A percentile compares a stretch with the other conserved stretches of the same genome.
Conservation (phyloP, 129 eudicot genomes). For the Centrapalus pauciflorus region DNA sequence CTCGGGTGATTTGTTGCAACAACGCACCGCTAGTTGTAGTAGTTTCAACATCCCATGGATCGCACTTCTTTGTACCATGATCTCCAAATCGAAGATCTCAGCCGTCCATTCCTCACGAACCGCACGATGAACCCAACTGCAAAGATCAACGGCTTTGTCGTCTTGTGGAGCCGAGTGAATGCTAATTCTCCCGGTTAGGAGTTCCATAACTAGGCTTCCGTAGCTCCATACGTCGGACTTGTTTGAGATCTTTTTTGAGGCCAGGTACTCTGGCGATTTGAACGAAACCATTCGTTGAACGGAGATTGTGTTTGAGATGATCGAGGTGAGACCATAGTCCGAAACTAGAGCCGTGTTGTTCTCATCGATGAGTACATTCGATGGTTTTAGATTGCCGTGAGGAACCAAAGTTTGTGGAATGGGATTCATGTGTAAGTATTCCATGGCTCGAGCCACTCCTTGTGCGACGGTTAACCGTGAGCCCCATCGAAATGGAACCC, state of each 20-base stretch:
- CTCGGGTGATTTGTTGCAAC: slow-evolving; percentile 62
- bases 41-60: slow-evolving; percentile 56
- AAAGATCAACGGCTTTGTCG: slow-evolving; percentile 53
- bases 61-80: slow-evolving; percentile 50
- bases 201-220: slow-evolving; percentile 62
- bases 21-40: slow-evolving; percentile 51
- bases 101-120: slow-evolving; percentile 93
- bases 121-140: slow-evolving; percentile 76
- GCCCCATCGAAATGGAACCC: slow-evolving; percentile 65
- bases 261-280: slow-evolving; percentile 54
- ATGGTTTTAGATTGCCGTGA: slow-evolving; percentile 64
- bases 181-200: slow-evolving; percentile 45
- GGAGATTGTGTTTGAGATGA: slow-evolving; percentile 47
- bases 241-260: slow-evolving; percentile 43
- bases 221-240: slow-evolving; percentile 72
- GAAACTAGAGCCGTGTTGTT: slow-evolving; percentile 41
- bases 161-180: slow-evolving; percentile 48
- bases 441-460: slow-evolving; percentile 59
- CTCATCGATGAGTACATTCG: slow-evolving; percentile 68
- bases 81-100: slow-evolving; percentile 74
- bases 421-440: slow-evolving; percentile 50
- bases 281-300: slow-evolving; percentile 56
- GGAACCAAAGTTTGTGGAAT: slow-evolving; percentile 38
- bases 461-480: slow-evolving; percentile 52
- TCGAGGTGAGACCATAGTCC: slow-evolving; percentile 58